phyloP scores from a whole-genome alignment of 768 basidiomycete species.

The Rhodotorula taiwanensis region DNA sequence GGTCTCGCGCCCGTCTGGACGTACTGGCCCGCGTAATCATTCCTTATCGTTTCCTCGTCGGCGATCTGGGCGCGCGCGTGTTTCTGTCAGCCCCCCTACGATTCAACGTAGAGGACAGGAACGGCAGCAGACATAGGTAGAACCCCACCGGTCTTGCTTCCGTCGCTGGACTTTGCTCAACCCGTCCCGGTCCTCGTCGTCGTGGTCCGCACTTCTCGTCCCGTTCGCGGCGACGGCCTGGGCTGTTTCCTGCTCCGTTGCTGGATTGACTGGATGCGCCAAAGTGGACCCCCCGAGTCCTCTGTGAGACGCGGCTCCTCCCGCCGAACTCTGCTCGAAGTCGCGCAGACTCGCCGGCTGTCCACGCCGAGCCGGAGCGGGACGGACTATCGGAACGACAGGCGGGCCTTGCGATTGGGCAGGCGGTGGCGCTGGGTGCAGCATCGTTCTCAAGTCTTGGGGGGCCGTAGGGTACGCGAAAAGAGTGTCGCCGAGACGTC shows the following conservation, averaged over 20 bases:
- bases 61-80: constrained; percentile 52
- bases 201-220: not conserved
- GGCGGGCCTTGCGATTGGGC: too few relatives aligned
- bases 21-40: constrained; percentile 86
- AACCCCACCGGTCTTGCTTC: constrained; percentile 17
- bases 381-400: constrained; percentile 4
- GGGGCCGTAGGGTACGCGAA: too few relatives aligned
- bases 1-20: constrained; percentile 89
- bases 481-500: too few relatives aligned
- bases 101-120: too few relatives aligned
- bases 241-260: too few relatives aligned
- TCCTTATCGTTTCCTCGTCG: constrained; percentile 92
- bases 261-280: too few relatives aligned
- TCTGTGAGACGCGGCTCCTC: constrained; percentile 8
- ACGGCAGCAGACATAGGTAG: constrained; percentile 23
- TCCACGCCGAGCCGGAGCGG: constrained; percentile 7
- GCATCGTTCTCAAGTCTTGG: too few relatives aligned
- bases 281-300: too few relatives aligned
- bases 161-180: constrained; percentile 11
- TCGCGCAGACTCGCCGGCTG: constrained; percentile 17
- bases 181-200: not conserved
- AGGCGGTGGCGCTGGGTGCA: too few relatives aligned
- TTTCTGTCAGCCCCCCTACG: not conserved
- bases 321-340: constrained; percentile 19
- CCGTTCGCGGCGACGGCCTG: too few relatives aligned